Evolutionary conservation across 805 yeast genomes (phyloP), one percentile per base, ranked within the genome.

Genomic region (Cyberlindnera nakhonratchasimensis): DNA sequence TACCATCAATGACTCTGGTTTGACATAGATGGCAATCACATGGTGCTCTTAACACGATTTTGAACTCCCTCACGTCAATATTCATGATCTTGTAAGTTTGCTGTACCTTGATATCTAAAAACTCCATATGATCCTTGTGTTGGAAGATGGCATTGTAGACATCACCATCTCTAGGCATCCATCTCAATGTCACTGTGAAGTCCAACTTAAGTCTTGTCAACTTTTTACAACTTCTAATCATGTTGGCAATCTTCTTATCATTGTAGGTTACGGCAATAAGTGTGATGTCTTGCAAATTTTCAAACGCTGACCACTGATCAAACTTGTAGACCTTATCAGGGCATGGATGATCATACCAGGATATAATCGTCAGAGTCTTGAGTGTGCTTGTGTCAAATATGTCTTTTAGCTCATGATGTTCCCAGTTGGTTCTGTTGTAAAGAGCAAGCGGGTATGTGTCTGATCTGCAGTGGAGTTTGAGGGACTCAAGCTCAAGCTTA

Each of bases 381-480:
- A 69, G 52, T 3, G 59, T 48, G 35, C 63, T 50, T 3, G 56
- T 50, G 46, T 67, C 70, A 38, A 69, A 67, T 2, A 69, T 44
- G 32, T 69, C 72, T 7, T 62, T 58, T 21, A 68, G 48, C 41
- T 53, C 52, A 3, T 50, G 48, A 8, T 53, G 40, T 32, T 51
- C 48, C 29, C 50, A 50, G 6, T 52, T 51, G 24, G 46, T 41
- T 25, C 54, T 45, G 26, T 40, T 40, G 37, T 64, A 66, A 32
- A 66, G 53, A 21, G 50, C 40, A 1, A 50, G 45, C 14, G 64
- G 63, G 45, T 61, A 69, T 39, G 60, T 60, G 46, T 69, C 73
- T n/a, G 62, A 52, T 38, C 73, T 53, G 64, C 69, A 67, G 50
- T 69, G 73, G 16, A 69, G 44, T 45, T 69, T 69, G 28, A 69